Evolutionary conservation across 176 grass and related monocot genomes (phyloP), one percentile per base, ranked within the genome.

Genomic region (Rhipidocladum racemiflorum): DNA sequence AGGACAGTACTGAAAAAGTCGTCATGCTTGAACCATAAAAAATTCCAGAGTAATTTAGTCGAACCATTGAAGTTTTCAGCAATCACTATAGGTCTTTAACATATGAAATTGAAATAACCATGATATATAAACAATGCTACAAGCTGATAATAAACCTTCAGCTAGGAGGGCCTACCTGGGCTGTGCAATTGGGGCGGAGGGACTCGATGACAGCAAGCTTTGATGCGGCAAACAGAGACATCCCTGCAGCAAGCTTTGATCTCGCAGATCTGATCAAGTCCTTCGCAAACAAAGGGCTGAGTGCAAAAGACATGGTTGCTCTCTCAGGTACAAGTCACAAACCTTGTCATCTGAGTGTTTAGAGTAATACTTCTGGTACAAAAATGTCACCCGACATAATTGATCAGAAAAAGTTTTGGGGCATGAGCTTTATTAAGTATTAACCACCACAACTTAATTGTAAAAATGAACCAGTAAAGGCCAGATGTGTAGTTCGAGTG

Each of bases 81-180:
- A 72, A 15, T 70, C 32, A 40, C 9, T 39, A 4, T 35, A 68
- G 18, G 30, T 68, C 17, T 68, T 68, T 3, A 20, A 42, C 6
- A n/a, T 6, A 53, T n/a, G 2, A n/a, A 55, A 55, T 55, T 55
- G 53, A 55, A 55, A n/a, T 55, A 3, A n/a, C 7, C 9, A 55
- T 53, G 6, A 9, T 55, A 9, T 55, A n/a, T 55, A 20, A 54
- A 66, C 18, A 44, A 56, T 29, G 17, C 14, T 38, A 65, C 65
- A 39, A 14, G 32, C 11, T 65, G 21, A 18, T 4, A 25, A 74
- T 65, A 40, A 72, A 25, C 61, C 42, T 83, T 38, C 71, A 94
- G 92, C 54, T 91, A n/a, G 89, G 89, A 51, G 92, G 92, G 15
- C 92, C 89, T 61, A 72, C 70, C 13, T 94, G 92, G 92, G 23